These are phyloP conservation scores for Dryas drummondii DNA, from an alignment of 306 rosid genomes.

Conservation along the genomic window DNA sequence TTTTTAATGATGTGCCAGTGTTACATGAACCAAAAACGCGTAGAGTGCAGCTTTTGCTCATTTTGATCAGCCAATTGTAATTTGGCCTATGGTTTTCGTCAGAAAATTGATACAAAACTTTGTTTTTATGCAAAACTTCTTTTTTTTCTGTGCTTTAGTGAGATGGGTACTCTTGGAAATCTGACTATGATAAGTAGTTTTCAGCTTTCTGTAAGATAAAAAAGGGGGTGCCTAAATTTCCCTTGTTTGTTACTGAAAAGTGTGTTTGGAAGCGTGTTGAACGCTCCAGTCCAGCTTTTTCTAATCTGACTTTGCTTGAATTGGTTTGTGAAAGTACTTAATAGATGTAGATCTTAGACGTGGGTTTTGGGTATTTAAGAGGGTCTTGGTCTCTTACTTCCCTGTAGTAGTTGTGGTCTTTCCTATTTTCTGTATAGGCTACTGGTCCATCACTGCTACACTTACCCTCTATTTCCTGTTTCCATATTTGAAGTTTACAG, in stretches of 20 bases:
- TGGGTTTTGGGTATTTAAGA: slow-evolving; percentile 31
- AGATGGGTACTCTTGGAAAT: slow-evolving; percentile 5
- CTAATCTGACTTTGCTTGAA: slow-evolving; percentile 33
- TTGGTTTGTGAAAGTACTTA: slow-evolving; percentile 17
- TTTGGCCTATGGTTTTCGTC: not conserved
- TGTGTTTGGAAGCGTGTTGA: slow-evolving; percentile 32
- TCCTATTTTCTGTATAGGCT: not conserved
- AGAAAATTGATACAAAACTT: not conserved
- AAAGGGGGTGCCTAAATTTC: slow-evolving; percentile 15
- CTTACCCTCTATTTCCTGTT: not conserved
- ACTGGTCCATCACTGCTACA: too few relatives aligned
- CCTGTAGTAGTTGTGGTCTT: slow-evolving; percentile 12
- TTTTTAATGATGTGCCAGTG: not conserved
- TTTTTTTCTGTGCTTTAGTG: not conserved
- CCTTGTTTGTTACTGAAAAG: slow-evolving; percentile 32
- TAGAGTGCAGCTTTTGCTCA: not conserved
- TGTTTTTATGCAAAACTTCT: not conserved
- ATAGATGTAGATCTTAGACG: not conserved
- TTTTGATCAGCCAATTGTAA: slow-evolving; percentile 7
- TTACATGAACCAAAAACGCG: slow-evolving; percentile 12
- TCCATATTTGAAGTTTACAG: not conserved
- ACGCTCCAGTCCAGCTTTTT: slow-evolving; percentile 16
- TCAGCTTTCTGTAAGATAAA: not conserved
- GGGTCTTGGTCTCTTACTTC: slow-evolving; percentile 4
- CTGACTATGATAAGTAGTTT: not conserved